Conservation (phyloP, 2,329 filamentous ascomycete species). For the Alternaria triticimaculans region DNA sequence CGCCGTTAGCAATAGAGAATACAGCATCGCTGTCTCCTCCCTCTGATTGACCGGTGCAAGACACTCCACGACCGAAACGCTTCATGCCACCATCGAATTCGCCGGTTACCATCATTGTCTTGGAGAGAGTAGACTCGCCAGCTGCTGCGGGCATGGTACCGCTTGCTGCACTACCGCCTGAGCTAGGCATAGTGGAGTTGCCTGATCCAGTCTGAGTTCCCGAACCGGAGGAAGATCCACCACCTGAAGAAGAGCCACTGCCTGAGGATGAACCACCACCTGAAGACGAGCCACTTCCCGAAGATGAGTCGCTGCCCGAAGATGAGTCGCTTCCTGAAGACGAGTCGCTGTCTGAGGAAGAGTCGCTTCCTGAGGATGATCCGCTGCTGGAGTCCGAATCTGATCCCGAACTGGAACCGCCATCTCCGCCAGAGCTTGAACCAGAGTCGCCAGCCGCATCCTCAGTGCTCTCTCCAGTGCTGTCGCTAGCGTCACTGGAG, state of each 20-base stretch:
- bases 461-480: background rate
- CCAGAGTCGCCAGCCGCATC: background rate
- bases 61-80: constrained; percentile 42
- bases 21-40: constrained; percentile 57
- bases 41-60: constrained; percentile 54
- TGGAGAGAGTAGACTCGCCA: constrained; percentile 25
- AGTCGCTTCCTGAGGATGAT: background rate
- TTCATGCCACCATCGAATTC: constrained; percentile 44
- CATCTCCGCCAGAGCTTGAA: constrained; percentile 3
- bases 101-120: constrained; percentile 31
- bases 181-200: constrained; percentile 10
- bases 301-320: background rate
- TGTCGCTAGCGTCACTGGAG: background rate
- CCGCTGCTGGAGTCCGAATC: background rate
- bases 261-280: background rate
- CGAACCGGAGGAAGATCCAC: background rate
- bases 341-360: background rate
- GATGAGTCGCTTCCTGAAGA: background rate
- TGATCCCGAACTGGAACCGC: background rate
- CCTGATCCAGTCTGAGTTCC: background rate
- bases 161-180: constrained; percentile 13
- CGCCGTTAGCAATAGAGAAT: constrained; percentile 60
- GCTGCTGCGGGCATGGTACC: constrained; percentile 29
- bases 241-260: background rate
- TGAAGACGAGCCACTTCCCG: background rate